Percentiles rank a stretch among this genome's conserved stretches.
Evolutionary conservation across 2,329 filamentous ascomycete genomes (phyloP).

Genomic region (Fusarium chuoi): DNA sequence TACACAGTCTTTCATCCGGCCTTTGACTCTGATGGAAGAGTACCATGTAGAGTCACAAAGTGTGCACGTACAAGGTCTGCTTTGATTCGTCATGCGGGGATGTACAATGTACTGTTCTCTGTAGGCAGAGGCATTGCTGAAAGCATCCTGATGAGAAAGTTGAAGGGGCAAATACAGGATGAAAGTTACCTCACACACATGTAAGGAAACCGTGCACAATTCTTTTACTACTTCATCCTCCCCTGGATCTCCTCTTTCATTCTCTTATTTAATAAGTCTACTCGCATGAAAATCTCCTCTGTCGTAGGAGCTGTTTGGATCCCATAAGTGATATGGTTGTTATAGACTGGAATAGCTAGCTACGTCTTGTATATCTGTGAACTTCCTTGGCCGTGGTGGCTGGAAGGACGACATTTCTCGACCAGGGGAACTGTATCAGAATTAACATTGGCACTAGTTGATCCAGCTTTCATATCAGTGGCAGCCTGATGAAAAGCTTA

Average conservation of each 20-base stretch:
- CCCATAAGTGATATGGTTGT: not conserved
- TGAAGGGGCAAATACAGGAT: not conserved
- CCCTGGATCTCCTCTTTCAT: accelerated
- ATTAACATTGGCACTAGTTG: not conserved
- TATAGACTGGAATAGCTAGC: not conserved
- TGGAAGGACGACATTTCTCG: not conserved
- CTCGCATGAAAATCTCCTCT: not conserved
- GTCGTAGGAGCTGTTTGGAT: too few species aligned
- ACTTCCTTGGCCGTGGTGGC: too few species aligned
- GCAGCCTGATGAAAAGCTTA: not conserved
- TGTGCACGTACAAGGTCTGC: accelerated
- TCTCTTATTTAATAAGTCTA: not conserved
- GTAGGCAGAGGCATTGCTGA: not conserved
- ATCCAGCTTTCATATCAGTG: not conserved
- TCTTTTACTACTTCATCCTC: not conserved
- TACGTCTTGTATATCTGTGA: not conserved
- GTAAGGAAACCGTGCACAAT: not conserved
- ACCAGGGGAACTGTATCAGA: accelerated
- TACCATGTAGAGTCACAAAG: not conserved
- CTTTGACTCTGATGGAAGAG: not conserved
- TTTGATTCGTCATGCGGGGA: not conserved
- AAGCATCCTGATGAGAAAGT: not conserved
- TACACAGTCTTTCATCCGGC: not conserved
- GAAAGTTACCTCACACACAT: accelerated
- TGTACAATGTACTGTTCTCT: not conserved